Conservation (phyloP, 768 basidiomycete genomes). For the Podaxis rugospora region DNA sequence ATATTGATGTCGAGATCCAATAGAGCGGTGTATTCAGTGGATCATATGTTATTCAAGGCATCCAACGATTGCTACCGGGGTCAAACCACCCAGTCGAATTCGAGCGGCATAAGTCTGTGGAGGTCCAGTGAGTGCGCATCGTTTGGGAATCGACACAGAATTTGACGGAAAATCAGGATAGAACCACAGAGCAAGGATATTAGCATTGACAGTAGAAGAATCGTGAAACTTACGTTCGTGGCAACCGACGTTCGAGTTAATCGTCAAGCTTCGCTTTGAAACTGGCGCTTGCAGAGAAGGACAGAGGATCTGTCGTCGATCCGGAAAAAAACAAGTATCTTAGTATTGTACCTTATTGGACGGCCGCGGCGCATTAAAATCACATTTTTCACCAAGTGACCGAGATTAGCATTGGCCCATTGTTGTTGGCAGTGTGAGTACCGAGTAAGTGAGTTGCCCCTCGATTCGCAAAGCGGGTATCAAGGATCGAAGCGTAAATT, state of each 20-base stretch:
- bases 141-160: not conserved
- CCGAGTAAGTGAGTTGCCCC: not conserved
- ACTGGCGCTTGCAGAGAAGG: not conserved
- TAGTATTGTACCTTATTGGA: not conserved
- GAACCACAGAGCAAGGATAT: slow-evolving; percentile 2
- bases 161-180: slow-evolving; percentile 3
- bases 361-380: not conserved
- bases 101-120: slow-evolving; percentile 10
- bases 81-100: slow-evolving; percentile 3
- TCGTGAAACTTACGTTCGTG: slow-evolving; percentile 4
- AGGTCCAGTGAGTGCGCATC: not conserved
- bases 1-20: not conserved
- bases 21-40: slow-evolving; percentile 8
- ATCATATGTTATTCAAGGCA: slow-evolving; percentile 6
- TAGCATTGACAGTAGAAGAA: not conserved
- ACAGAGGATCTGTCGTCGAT: not conserved
- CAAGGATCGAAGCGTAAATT: not conserved
- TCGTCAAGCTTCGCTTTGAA: slow-evolving; percentile 7
- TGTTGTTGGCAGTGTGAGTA: not conserved
- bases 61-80: slow-evolving; percentile 4
- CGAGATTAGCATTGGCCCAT: too few species aligned
- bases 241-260: slow-evolving; percentile 6
- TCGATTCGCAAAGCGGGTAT: not conserved
- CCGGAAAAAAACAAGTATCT: not conserved
- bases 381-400: not conserved